Percentiles rank a stretch among this genome's conserved stretches.
These are phyloP conservation scores for Eucalyptus cladocalyx DNA, from an alignment of 345 rosid genomes.

Conservation along the genomic window DNA sequence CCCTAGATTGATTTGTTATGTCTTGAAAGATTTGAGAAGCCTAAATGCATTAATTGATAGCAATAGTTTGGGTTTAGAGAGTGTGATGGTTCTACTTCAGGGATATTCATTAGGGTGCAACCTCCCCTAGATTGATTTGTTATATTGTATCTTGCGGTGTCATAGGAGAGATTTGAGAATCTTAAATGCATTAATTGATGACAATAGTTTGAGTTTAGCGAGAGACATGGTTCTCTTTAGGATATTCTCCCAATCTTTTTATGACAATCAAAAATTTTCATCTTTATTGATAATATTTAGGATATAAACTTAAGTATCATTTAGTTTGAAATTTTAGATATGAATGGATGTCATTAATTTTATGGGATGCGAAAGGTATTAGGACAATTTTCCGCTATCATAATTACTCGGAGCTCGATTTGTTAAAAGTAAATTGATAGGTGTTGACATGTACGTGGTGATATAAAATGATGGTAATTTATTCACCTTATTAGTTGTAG, in stretches of 20 bases:
- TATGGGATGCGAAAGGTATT: no score
- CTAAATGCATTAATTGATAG: background rate
- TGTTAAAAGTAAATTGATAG: no score
- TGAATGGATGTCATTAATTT: no score
- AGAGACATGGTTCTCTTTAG: background rate
- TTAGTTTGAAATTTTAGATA: no score
- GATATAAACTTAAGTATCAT: no score
- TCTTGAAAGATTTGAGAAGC: background rate
- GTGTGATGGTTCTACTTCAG: accelerated
- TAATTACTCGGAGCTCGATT: no score
- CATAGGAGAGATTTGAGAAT: background rate
- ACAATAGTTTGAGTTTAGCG: background rate
- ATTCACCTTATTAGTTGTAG: background rate
- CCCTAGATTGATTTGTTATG: background rate
- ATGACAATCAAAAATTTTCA: no score
- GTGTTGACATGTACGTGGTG: no score
- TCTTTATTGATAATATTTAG: no score
- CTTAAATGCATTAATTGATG: background rate
- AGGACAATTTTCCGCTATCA: no score
- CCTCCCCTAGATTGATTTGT: background rate
- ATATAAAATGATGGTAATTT: no score
- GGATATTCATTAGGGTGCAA: background rate
- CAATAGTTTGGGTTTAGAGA: background rate
- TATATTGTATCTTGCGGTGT: background rate
- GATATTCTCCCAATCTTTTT: background rate